These are phyloP conservation scores for Chalciporus sp. DNA, from an alignment of 1,284 basidiomycete genomes.

Conservation along the genomic window DNA sequence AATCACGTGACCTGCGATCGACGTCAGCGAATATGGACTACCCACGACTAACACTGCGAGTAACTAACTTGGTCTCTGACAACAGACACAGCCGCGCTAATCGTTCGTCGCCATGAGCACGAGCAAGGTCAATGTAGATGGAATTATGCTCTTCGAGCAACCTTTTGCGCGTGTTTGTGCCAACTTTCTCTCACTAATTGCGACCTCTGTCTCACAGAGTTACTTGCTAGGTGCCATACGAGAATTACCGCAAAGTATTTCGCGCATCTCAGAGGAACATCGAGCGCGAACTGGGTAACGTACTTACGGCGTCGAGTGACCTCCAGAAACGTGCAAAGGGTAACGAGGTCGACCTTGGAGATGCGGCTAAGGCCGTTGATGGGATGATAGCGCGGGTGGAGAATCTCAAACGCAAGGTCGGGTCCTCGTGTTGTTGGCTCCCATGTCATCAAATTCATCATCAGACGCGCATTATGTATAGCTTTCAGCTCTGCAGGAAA, in stretches of 20 bases:
- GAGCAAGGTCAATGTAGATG: slow-evolving; percentile 68
- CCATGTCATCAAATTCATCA: slow-evolving; percentile 6
- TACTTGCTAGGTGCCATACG: slow-evolving; percentile 72
- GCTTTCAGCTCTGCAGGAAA: slow-evolving; percentile 72
- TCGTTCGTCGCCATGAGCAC: slow-evolving; percentile 38
- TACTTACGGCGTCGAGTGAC: slow-evolving; percentile 59
- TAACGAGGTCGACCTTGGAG: slow-evolving; percentile 46
- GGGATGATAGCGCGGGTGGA: slow-evolving; percentile 75
- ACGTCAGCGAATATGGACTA: slow-evolving; percentile 10
- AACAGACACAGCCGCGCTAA: slow-evolving; percentile 10
- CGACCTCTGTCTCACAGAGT: slow-evolving; percentile 14
- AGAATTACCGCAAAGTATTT: slow-evolving; percentile 84
- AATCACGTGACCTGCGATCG: slow-evolving; percentile 33
- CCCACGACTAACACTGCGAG: background rate
- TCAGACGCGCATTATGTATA: slow-evolving; percentile 34
- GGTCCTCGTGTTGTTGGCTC: slow-evolving; percentile 24
- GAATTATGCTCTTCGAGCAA: slow-evolving; percentile 85
- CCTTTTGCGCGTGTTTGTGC: slow-evolving; percentile 74
- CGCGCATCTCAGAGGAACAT: slow-evolving; percentile 77
- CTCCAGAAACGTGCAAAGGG: slow-evolving; percentile 48
- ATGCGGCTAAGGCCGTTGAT: slow-evolving; percentile 67
- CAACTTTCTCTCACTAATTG: slow-evolving; percentile 5
- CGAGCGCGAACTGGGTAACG: slow-evolving; percentile 72
- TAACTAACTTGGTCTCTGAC: slow-evolving; percentile 5
- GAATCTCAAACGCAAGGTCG: slow-evolving; percentile 80